Percentiles rank a stretch among this genome's conserved stretches.
phyloP scores from a whole-genome alignment of 495 filamentous ascomycete species.

The Penicillium salamii region DNA sequence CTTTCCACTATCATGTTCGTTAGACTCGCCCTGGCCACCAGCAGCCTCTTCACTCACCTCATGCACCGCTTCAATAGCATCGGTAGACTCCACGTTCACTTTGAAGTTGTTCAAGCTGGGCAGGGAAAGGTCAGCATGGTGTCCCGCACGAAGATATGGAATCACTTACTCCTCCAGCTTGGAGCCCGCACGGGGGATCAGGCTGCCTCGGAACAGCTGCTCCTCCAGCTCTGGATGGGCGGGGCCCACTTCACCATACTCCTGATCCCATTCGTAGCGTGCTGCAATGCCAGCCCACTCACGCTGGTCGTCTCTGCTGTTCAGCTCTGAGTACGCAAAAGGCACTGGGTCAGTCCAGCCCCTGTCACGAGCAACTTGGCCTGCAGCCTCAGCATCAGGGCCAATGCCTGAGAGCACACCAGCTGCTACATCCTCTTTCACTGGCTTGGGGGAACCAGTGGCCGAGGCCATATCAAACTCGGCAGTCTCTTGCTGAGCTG shows the following conservation, averaged over 20 bases:
- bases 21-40: too few species aligned
- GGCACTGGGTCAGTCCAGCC: constrained; percentile 53
- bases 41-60: too few species aligned
- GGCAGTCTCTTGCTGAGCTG: background rate
- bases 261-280: constrained; percentile 82
- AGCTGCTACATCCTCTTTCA: background rate
- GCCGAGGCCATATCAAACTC: too few species aligned
- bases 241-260: constrained; percentile 83
- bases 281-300: constrained; percentile 56
- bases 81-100: constrained; percentile 17
- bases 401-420: constrained; percentile 3
- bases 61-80: constrained; percentile 25
- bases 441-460: background rate
- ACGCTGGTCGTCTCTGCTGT: constrained; percentile 22
- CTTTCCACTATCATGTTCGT: constrained; percentile 53
- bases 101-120: background rate
- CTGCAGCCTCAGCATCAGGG: background rate
- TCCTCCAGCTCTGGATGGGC: constrained; percentile 62
- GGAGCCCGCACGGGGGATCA: constrained; percentile 40
- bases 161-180: constrained; percentile 42
- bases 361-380: constrained; percentile 27
- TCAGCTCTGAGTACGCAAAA: constrained; percentile 51
- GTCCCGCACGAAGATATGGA: too few species aligned
- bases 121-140: background rate
- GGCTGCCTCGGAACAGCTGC: constrained; percentile 62